Conservation (phyloP, 2,329 filamentous ascomycete species). For the Pseudogymnoascus pannorum region DNA sequence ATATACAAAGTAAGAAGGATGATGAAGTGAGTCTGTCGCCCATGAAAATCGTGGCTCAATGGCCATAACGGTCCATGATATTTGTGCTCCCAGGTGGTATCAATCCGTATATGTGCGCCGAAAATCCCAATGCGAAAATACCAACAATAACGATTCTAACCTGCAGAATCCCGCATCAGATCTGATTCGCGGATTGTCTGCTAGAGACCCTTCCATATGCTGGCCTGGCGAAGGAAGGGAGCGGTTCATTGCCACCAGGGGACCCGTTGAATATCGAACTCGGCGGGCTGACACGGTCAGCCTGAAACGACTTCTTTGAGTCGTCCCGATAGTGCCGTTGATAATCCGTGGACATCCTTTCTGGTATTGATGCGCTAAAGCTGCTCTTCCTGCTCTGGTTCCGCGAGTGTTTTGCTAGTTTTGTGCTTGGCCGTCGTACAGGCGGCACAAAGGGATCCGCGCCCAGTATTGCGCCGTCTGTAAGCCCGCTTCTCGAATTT, state of each 20-base stretch:
- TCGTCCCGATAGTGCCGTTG: background rate
- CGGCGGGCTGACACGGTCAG: background rate
- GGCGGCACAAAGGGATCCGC: slow-evolving; percentile 51
- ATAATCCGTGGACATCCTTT: background rate
- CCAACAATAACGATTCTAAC: slow-evolving; percentile 5
- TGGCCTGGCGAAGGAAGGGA: background rate
- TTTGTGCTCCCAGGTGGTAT: slow-evolving; percentile 3
- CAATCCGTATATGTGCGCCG: background rate
- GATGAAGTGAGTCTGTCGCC: background rate
- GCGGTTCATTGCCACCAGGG: background rate
- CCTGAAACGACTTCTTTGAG: background rate
- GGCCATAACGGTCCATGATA: background rate
- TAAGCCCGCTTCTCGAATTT: slow-evolving; percentile 55
- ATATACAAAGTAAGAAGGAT: slow-evolving; percentile 3
- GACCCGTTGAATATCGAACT: slow-evolving; percentile 4
- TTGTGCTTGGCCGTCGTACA: slow-evolving; percentile 45
- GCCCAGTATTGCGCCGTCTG: slow-evolving; percentile 53
- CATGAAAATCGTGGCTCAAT: background rate
- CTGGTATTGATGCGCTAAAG: slow-evolving; percentile 16
- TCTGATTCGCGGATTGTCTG: background rate
- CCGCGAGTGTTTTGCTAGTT: slow-evolving; percentile 41
- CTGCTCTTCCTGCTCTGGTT: slow-evolving; percentile 27
- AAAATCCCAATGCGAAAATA: background rate
- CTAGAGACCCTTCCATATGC: background rate
- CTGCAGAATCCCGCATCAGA: background rate